Conservation (phyloP, 2,329 filamentous ascomycete species). For the Scopulariopsis brevicaulis region DNA sequence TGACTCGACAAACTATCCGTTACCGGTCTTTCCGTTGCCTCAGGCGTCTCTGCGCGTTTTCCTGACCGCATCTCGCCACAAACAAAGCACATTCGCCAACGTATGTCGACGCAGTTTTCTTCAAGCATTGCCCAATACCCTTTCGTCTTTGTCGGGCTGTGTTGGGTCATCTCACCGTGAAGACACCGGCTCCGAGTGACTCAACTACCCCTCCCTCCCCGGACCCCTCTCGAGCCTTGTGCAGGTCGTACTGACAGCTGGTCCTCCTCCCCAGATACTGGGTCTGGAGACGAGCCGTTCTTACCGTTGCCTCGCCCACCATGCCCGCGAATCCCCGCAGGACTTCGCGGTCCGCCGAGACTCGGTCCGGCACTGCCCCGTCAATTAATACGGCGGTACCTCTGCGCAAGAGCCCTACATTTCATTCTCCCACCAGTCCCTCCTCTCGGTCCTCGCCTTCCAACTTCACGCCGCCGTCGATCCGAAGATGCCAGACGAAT, state of each 20-base stretch:
- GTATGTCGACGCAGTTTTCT: background rate
- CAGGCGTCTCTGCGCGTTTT: background rate
- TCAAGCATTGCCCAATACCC: background rate
- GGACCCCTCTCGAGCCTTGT: background rate
- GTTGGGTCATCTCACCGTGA: background rate
- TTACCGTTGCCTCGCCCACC: constrained; percentile 10
- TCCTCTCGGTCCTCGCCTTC: constrained; percentile 20
- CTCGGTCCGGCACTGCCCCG: constrained; percentile 29
- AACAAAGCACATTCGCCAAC: background rate
- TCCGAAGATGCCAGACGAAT: constrained; percentile 57
- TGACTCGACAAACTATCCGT: background rate
- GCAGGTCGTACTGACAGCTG: background rate
- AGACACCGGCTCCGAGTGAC: background rate
- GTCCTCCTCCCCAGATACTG: background rate
- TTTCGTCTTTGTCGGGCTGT: background rate
- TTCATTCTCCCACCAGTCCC: constrained; percentile 37
- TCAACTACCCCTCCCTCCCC: background rate
- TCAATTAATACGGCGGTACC: constrained; percentile 42
- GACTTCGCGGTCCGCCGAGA: constrained; percentile 21
- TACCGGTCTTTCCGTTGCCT: background rate
- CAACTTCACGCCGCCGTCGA: constrained; percentile 38
- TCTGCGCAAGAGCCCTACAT: constrained; percentile 62
- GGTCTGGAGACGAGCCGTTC: constrained; percentile 10
- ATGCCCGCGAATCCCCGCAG: constrained; percentile 34
- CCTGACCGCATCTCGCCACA: background rate